Conservation (phyloP, 2,329 filamentous ascomycete species). For the Fusarium praegraminearum region DNA sequence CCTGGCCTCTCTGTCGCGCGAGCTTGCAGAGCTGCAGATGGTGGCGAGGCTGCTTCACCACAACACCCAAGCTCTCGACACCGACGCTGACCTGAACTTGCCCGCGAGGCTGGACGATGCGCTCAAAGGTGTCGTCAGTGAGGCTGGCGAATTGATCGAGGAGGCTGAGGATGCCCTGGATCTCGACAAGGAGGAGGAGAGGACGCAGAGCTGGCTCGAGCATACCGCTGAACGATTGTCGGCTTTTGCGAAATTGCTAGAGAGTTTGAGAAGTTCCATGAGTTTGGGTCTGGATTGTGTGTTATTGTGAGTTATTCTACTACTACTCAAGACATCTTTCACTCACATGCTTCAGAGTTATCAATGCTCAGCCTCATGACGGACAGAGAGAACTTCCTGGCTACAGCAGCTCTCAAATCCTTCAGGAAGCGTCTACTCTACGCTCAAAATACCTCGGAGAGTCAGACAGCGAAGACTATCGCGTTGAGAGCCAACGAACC, state of each 20-base stretch:
- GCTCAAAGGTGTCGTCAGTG: constrained; percentile 35
- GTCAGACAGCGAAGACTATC: constrained; percentile 37
- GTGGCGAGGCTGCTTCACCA: constrained; percentile 44
- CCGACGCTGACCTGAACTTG: constrained; percentile 24
- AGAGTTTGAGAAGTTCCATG: constrained; percentile 42
- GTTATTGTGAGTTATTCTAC: constrained; percentile 32
- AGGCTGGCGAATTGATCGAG: constrained; percentile 35
- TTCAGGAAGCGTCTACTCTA: constrained; percentile 41
- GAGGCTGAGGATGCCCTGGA: constrained; percentile 43
- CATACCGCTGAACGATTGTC: constrained; percentile 42
- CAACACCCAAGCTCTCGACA: constrained; percentile 35
- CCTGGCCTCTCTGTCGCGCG: constrained; percentile 44
- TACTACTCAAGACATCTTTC: too few species aligned
- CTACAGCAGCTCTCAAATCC: constrained; percentile 47
- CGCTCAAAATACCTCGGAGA: constrained; percentile 35
- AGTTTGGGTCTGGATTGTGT: constrained; percentile 43
- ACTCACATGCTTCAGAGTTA: constrained; percentile 34
- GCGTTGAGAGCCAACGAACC: constrained; percentile 35
- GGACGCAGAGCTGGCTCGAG: constrained; percentile 38
- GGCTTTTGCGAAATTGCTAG: constrained; percentile 35
- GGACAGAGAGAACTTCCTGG: constrained; percentile 42
- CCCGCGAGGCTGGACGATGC: constrained; percentile 30
- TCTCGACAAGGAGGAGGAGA: constrained; percentile 24
- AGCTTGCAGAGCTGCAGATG: constrained; percentile 47
- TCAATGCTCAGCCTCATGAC: constrained; percentile 41